Conservation (phyloP, 352 stramenopile species). For the Pythium utonaiense region DNA sequence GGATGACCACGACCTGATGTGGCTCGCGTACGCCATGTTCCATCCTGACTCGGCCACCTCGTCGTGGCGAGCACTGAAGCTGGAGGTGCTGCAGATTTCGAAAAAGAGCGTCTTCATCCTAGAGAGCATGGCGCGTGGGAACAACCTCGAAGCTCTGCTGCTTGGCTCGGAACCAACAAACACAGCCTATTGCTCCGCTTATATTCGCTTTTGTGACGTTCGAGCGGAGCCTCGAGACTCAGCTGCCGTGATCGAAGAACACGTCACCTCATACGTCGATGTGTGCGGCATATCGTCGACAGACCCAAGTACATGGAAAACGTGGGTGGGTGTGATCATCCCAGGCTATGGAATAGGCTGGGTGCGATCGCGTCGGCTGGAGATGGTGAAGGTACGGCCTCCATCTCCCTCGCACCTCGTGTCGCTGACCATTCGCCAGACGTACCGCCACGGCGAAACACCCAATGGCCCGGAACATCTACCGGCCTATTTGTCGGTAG, state of each 20-base stretch:
- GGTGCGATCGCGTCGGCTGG: background rate
- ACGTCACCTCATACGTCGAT: background rate
- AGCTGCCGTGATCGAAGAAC: background rate
- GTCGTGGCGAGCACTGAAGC: background rate
- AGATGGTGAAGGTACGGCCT: background rate
- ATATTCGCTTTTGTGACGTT: background rate
- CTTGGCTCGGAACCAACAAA: background rate
- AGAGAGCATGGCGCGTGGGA: background rate
- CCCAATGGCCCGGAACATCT: background rate
- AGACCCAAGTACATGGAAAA: background rate
- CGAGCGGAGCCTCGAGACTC: background rate
- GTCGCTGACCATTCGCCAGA: background rate
- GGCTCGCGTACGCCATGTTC: background rate
- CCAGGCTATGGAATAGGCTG: background rate
- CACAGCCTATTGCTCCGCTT: background rate
- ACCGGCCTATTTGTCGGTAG: background rate
- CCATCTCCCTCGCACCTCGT: background rate
- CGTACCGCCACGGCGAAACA: background rate
- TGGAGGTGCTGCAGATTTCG: background rate
- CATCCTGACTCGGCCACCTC: background rate
- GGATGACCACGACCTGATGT: background rate
- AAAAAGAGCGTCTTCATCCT: background rate
- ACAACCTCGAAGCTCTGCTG: background rate
- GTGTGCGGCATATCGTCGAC: background rate
- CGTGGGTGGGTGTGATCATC: background rate